Percentiles rank a stretch among this genome's conserved stretches.
Conservation (phyloP, 2,329 filamentous ascomycete genomes). For the Microsporum canis region DNA sequence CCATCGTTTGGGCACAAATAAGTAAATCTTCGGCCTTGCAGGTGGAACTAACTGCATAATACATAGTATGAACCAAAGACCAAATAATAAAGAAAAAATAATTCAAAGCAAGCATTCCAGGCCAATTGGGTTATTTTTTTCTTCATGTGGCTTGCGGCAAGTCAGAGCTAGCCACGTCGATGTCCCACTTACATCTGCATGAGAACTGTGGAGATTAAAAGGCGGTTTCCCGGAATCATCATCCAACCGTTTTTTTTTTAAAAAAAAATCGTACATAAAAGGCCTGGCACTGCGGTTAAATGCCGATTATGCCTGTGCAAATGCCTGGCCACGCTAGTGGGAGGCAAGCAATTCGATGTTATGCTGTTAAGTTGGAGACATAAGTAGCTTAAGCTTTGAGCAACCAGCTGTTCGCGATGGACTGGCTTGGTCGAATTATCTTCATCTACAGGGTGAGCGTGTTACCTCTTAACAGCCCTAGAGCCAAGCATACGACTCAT, state of each 20-base stretch:
- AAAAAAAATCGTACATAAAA: background rate
- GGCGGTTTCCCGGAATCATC: background rate
- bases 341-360: background rate
- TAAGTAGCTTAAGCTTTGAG: background rate
- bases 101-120: background rate
- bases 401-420: background rate
- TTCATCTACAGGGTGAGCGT: background rate
- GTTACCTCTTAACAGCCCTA: background rate
- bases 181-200: slow-evolving; percentile 1
- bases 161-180: slow-evolving; percentile 2
- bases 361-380: background rate
- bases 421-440: background rate
- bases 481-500: background rate
- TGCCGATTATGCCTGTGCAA: background rate
- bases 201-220: background rate
- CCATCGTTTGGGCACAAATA: background rate
- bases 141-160: background rate
- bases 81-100: background rate
- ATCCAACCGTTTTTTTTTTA: background rate
- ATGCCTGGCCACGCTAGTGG: background rate
- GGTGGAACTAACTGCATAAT: background rate
- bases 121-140: background rate
- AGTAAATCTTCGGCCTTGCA: background rate
- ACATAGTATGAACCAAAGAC: background rate
- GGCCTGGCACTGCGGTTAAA: background rate